Percentiles rank a stretch among this genome's conserved stretches.
phyloP scores from a whole-genome alignment of 805 yeast genomes.

The Nematodospora valgi region DNA sequence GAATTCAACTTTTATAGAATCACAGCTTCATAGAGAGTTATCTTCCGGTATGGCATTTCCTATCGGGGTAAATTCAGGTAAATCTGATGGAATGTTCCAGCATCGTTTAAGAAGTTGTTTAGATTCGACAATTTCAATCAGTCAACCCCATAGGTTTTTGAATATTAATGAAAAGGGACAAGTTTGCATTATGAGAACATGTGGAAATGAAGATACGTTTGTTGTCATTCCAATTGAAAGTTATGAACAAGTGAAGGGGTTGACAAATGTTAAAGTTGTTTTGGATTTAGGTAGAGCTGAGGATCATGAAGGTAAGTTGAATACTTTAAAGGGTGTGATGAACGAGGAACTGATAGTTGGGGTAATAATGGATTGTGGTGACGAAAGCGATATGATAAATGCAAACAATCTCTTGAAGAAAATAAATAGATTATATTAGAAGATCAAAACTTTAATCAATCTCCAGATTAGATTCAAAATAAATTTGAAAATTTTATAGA shows the following conservation, averaged over 20 bases:
- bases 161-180: conserved; percentile 47
- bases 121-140: conserved; percentile 45
- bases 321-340: conserved; percentile 14
- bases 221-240: conserved; percentile 29
- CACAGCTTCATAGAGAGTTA: conserved; percentile 49
- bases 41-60: conserved; percentile 50
- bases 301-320: conserved; percentile 14
- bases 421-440: conserved; percentile 11
- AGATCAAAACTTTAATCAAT: conserved; percentile 11
- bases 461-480: conserved; percentile 20
- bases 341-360: conserved; percentile 21
- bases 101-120: conserved; percentile 35
- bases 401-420: conserved; percentile 21
- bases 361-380: conserved; percentile 40
- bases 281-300: conserved; percentile 23
- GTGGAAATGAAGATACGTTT: conserved; percentile 50
- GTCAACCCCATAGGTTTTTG: conserved; percentile 45
- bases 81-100: conserved; percentile 21
- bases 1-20: conserved; percentile 42
- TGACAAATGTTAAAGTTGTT: conserved; percentile 28
- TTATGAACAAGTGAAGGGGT: neutral
- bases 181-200: conserved; percentile 47
- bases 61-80: conserved; percentile 35
- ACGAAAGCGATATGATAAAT: conserved; percentile 15
- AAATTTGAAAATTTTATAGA: conserved; percentile 34